Base-by-base conservation (phyloP, 2,329 filamentous ascomycete genomes). In the Epicoccum sorghinum region DNA sequence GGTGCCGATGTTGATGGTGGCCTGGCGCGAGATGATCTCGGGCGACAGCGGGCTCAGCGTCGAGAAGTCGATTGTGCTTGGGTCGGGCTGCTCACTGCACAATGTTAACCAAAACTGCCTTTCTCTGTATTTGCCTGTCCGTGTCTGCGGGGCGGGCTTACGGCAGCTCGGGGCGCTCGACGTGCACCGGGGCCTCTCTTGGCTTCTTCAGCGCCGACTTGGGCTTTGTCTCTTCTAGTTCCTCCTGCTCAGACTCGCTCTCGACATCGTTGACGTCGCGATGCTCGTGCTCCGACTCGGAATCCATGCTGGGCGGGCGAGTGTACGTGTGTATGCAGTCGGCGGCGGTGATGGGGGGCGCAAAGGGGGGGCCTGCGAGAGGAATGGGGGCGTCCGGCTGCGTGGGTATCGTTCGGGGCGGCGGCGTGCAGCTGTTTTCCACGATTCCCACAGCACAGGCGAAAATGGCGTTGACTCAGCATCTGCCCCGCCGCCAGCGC, bases 1-100 rank as follows among this genome's bases (percentile, higher is more conserved):
- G 58, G 95, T 97, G 63, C 93, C 95, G 69, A 98, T 97, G 80
- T 98, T 98, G 83, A 98, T 97, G 52, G 95, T 99, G 51, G 95
- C 95, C 84, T 99, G 95, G 71, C 95, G 86, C 58, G 92, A 91
- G 73, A 99, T 99, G 74, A 99, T 98, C 77, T 98, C 93, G 64
- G 93, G 92, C 13, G 93, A 96, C 68, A 97, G 82, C 53, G 95
- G 93, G 64, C 84, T 91, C 68, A 99, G 82, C 47, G 79, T 86
- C 64, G 86, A 84, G 70, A 97, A 84, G 72, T 98, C 91, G 71
- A 99, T 85, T 67, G 92, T 89, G 75, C 89, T 87, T 69, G 95
- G 91, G 66, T 99, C 90, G 64, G 95, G 96, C 82, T 99, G 95
- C 67, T 92, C 90, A 47, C 70, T 73, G 60, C 44, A 41, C 48